Percentiles rank a stretch among this genome's conserved stretches.
Conservation (phyloP, 805 yeast genomes). For the Wickerhamomyces pijperi region DNA sequence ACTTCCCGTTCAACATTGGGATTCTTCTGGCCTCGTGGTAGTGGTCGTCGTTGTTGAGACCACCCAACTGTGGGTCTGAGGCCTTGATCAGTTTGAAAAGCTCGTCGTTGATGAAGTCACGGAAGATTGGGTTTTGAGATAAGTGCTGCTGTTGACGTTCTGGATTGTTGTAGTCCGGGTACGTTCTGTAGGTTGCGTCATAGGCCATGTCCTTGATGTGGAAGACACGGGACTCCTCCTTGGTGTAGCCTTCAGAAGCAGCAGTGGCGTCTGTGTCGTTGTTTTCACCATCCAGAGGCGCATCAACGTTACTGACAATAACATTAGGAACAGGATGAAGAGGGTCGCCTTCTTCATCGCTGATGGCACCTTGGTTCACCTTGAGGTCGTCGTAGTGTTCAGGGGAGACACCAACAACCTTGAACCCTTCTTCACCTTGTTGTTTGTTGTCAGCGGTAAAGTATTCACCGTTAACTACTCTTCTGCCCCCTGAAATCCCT, state of each 20-base stretch:
- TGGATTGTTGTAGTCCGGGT: not conserved
- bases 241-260: not conserved
- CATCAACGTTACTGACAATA: no score
- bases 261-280: not conserved
- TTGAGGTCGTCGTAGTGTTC: not conserved
- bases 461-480: no score
- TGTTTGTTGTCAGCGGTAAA: not conserved
- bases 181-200: not conserved
- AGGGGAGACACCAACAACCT: not conserved
- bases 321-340: not conserved
- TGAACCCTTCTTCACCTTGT: not conserved
- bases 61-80: conserved; percentile 8
- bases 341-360: no score
- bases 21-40: conserved; percentile 12
- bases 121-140: not conserved
- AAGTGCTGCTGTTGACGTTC: not conserved
- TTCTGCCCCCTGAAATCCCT: no score
- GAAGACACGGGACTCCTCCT: not conserved
- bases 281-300: not conserved
- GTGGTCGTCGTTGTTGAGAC: conserved; percentile 14
- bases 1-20: conserved; percentile 16
- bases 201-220: not conserved
- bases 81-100: conserved; percentile 8
- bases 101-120: conserved; percentile 9
- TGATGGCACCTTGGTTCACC: not conserved